A percentile compares a stretch with the other conserved stretches of the same genome.
These are phyloP conservation scores for Mortierella sp. DNA, from an alignment of 371 early-diverging fungal species.

Conservation along the genomic window DNA sequence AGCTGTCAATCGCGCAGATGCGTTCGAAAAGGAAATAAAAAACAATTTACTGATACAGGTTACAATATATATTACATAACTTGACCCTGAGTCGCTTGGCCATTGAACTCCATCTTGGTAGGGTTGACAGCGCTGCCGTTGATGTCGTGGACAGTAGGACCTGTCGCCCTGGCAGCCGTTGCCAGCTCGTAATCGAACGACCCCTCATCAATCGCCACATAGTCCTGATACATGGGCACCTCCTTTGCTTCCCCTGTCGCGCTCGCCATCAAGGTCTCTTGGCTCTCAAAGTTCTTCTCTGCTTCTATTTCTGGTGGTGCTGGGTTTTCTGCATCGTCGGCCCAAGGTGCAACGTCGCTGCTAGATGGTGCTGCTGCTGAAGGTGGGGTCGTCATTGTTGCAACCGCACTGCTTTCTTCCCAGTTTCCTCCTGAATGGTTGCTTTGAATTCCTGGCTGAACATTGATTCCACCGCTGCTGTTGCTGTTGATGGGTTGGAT, in stretches of 20 bases:
- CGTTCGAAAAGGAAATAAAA: too few relatives aligned
- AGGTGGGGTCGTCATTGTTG: background rate
- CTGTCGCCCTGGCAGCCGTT: conserved; percentile 6
- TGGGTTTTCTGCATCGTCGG: background rate
- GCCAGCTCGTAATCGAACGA: conserved; percentile 21
- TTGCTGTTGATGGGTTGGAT: background rate
- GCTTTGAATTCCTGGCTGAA: background rate
- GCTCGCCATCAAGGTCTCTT: background rate
- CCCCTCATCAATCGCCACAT: conserved; percentile 11
- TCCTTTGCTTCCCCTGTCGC: background rate
- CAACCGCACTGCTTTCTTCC: background rate
- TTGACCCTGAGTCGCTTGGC: background rate
- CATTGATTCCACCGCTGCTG: background rate
- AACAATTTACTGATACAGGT: too few relatives aligned
- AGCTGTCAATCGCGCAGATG: too few relatives aligned
- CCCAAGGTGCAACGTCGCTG: background rate
- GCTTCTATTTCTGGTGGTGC: background rate
- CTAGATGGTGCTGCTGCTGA: background rate
- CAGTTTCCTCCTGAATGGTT: background rate
- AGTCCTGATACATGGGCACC: background rate
- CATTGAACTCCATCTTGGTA: background rate
- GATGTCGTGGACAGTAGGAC: conserved; percentile 18
- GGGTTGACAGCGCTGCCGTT: background rate
- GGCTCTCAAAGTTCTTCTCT: background rate
- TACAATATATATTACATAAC: background rate